Conservation (phyloP, 1,139 yeast species). For the Tardiomyces digboiensis region DNA sequence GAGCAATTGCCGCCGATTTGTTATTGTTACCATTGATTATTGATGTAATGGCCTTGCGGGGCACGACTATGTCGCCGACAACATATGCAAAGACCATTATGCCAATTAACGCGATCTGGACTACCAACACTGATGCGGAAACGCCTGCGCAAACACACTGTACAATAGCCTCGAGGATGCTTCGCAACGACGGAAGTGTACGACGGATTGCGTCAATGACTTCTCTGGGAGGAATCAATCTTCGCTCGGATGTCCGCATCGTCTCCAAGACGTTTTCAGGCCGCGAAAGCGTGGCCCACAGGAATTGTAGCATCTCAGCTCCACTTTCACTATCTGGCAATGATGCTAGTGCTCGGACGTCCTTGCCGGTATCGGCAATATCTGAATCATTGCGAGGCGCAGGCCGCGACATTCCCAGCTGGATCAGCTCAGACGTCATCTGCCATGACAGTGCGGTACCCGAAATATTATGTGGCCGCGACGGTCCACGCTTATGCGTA, state of each 20-base stretch:
- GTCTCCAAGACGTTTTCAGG: constrained; percentile 14
- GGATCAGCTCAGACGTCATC: constrained; percentile 15
- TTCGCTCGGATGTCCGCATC: neutral
- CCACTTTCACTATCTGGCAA: no score
- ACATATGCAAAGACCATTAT: constrained; percentile 20
- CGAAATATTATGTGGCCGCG: neutral
- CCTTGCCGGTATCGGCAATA: no score
- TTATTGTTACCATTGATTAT: neutral
- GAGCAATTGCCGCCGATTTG: neutral
- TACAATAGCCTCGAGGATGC: constrained; percentile 2
- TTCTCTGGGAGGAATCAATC: constrained; percentile 18
- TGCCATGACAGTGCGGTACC: constrained; percentile 15
- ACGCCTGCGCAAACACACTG: constrained; percentile 9
- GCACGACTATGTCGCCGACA: constrained; percentile 16
- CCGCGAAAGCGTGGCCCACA: constrained; percentile 9
- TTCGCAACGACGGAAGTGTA: constrained; percentile 2
- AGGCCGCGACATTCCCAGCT: constrained; percentile 15
- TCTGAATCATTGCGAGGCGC: no score
- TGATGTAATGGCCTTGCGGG: neutral
- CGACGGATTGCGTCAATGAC: constrained; percentile 9
- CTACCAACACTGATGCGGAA: constrained; percentile 13
- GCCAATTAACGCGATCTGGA: constrained; percentile 18
- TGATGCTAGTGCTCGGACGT: no score
- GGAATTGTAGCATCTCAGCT: neutral
- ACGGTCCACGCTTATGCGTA: neutral